Evolutionary conservation across 2,329 filamentous ascomycete genomes (phyloP), one percentile per base, ranked within the genome.

Genomic region (Diaporthe citrichinensis): DNA sequence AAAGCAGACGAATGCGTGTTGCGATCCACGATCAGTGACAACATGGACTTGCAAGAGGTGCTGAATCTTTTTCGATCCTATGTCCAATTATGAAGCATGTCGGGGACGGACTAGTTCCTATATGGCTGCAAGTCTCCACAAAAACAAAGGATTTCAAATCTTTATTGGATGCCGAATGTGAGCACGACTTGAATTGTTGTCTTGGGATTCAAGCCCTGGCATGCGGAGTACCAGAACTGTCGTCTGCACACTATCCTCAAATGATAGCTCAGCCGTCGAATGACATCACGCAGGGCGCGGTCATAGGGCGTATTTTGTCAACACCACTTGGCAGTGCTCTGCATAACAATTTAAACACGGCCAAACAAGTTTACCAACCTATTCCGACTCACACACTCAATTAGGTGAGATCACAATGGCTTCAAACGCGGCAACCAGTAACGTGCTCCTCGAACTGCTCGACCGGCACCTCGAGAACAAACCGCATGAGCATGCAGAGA

Each of bases 231-330:
- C n/a, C n/a, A 23, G 8, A 14, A 17, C 4, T 23, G 28, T 58
- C 28, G n/a, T 14, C 6, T 15, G 4, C 41, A 12, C 39, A 28
- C 12, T 55, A 34, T 57, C 8, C 34, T 12, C 7, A 57, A 9
- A 5, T 31, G 25, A 39, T 25, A 57, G 4, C 17, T 10, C 28
- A 14, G 53, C 28, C 36, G 12, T 39, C 28, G 34, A 41, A 41
- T 61, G 58, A 61, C 58, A 61, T 61, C 58, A 61, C 58, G 12
- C 58, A 59, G 57, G 58, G 58, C 57, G 31, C 23, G 23, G 2
- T 41, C 23, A 41, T 3, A 57, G 17, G 53, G 53, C 53, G 53
- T 10, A 17, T 57, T 31, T 34, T 34, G 15, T 20, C 53, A n/a
- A 17, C 7, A 23, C 14, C 34, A 15, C 14, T 58, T 36, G 9